phyloP scores from a whole-genome alignment of 1,284 basidiomycete species.

The Cutaneotrichosporon cavernicola region DNA sequence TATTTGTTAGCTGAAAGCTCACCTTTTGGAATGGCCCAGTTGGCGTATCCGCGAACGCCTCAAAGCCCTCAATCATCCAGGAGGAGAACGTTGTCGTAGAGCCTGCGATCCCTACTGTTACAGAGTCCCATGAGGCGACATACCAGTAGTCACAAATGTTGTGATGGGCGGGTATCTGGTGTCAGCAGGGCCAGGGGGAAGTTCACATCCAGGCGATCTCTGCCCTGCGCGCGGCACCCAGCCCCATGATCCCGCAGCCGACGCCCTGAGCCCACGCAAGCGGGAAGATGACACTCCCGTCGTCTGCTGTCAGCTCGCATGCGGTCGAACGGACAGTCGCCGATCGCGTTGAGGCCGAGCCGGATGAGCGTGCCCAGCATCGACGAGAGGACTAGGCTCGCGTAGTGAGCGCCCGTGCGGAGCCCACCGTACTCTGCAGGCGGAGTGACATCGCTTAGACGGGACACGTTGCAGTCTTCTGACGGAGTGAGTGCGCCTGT shows the following conservation, averaged over 20 bases:
- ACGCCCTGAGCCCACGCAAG: conserved; percentile 83
- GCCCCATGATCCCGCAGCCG: conserved; percentile 91
- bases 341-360: conserved; percentile 69
- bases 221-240: conserved; percentile 66
- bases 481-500: background rate
- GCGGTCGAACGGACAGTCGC: conserved; percentile 37
- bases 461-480: conserved; percentile 3
- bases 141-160: conserved; percentile 82
- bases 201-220: conserved; percentile 72
- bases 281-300: conserved; percentile 72
- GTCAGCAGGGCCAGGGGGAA: background rate
- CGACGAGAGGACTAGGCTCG: conserved; percentile 70
- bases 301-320: conserved; percentile 30
- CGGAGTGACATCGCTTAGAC: conserved; percentile 25
- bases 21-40: conserved; percentile 75
- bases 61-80: conserved; percentile 88
- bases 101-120: conserved; percentile 77
- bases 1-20: conserved; percentile 35
- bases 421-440: conserved; percentile 5
- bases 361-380: conserved; percentile 76
- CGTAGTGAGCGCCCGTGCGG: conserved; percentile 47
- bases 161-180: conserved; percentile 80
- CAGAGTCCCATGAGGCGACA: conserved; percentile 22
- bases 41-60: conserved; percentile 75
- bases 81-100: conserved; percentile 94